These are phyloP conservation scores for Nematocida displodere DNA, from an alignment of 371 early-diverging fungal species.

Conservation along the genomic window DNA sequence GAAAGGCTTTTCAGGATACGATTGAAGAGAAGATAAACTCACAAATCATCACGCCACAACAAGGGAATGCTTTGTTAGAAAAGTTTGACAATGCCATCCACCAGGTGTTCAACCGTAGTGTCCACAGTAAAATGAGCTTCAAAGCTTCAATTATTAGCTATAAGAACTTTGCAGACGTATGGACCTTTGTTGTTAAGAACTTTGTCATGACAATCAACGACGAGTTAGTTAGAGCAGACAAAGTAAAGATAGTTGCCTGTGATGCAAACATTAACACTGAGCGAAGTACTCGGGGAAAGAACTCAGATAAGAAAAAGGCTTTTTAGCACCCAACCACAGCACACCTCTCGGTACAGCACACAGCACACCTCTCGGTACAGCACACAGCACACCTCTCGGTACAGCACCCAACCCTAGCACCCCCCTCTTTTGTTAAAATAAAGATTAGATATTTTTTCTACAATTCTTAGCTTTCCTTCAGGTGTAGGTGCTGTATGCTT, in stretches of 20 bases:
- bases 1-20: slow-evolving; percentile 62
- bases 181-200: slow-evolving; percentile 64
- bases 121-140: slow-evolving; percentile 63
- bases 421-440: not conserved
- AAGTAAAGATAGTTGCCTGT: slow-evolving; percentile 65
- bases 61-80: slow-evolving; percentile 60
- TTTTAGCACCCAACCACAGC: not conserved
- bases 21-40: slow-evolving; percentile 63
- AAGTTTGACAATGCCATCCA: slow-evolving; percentile 63
- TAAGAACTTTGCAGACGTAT: slow-evolving; percentile 66
- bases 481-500: slow-evolving; percentile 36
- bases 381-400: too few relatives aligned
- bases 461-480: slow-evolving; percentile 28
- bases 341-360: too few relatives aligned
- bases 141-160: slow-evolving; percentile 62
- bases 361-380: too few relatives aligned
- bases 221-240: slow-evolving; percentile 54
- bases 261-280: slow-evolving; percentile 64
- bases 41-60: slow-evolving; percentile 60
- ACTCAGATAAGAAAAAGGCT: slow-evolving; percentile 35
- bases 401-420: not conserved
- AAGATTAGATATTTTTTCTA: slow-evolving; percentile 44
- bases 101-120: slow-evolving; percentile 59
- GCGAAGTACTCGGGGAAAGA: slow-evolving; percentile 31
- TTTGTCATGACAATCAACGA: slow-evolving; percentile 65